Evolutionary conservation across 371 early-diverging fungal genomes (phyloP), one percentile per base, ranked within the genome.

Genomic region (Mortierella sp.): DNA sequence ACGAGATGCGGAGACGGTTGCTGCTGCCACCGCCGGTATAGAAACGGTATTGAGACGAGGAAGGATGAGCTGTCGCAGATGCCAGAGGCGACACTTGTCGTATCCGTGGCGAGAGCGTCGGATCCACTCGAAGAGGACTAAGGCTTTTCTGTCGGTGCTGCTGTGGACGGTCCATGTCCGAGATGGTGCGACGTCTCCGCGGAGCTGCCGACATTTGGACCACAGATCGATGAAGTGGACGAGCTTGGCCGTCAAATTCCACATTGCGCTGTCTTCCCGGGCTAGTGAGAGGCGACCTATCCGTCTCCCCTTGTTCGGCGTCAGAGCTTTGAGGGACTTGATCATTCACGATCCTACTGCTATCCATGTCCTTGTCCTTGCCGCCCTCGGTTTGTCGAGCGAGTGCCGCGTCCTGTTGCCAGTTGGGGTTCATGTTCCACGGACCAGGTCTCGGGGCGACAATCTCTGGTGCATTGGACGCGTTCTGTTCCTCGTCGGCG

Each of bases 151-250:
- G 63, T 8, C 37, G 57, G 14, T 57, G 43, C 43, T 43, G 29
- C 40, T 39, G 56, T 29, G 51, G 25, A 19, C 55, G 47, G 21
- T 41, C 53, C 4, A 57, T 41, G 51, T 73, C 59, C 0, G 74
- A 73, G 28, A 65, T 65, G 3, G 69, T 76, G 25, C 69, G 48
- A 19, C 69, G 61, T 41, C 77, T 34, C 13, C 64, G 65, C 7
- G 62, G 65, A n/a, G n/a, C n/a, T n/a, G n/a, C n/a, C n/a, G n/a
- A n/a, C n/a, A n/a, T n/a, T n/a, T n/a, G n/a, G n/a, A n/a, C n/a
- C n/a, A n/a, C n/a, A n/a, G n/a, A n/a, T n/a, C n/a, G n/a, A n/a
- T n/a, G n/a, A n/a, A n/a, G n/a, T n/a, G n/a, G n/a, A n/a, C n/a
- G n/a, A n/a, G n/a, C n/a, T n/a, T n/a, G n/a, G n/a, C n/a, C n/a